These are phyloP conservation scores for Penicillium sp. DNA, from an alignment of 2,329 filamentous ascomycete genomes.

Conservation along the genomic window DNA sequence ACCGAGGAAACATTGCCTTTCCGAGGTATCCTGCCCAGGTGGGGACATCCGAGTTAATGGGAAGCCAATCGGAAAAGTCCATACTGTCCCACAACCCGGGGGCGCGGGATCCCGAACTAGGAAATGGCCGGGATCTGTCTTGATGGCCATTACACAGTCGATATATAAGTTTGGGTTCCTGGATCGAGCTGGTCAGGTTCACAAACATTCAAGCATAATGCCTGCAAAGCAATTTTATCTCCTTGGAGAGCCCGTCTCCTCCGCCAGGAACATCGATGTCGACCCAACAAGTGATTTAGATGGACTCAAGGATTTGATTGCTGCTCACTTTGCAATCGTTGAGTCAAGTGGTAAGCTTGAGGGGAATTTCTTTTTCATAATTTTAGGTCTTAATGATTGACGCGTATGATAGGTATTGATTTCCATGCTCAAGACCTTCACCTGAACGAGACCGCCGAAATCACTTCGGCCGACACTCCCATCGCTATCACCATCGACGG, in stretches of 20 bases:
- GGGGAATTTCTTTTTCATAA: not conserved
- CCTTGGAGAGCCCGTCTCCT: conserved; percentile 14
- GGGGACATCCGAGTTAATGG: not conserved
- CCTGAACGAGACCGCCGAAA: conserved; percentile 16
- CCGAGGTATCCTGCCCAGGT: not conserved
- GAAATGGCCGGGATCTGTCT: not conserved
- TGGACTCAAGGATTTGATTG: conserved; percentile 7
- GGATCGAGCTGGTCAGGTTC: not conserved
- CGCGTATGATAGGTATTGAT: conserved; percentile 15
- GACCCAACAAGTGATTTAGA: not conserved
- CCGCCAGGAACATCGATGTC: conserved; percentile 6
- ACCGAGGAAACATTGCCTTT: not conserved
- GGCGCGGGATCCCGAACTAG: not conserved
- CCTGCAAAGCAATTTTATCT: conserved; percentile 21
- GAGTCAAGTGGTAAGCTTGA: conserved; percentile 4
- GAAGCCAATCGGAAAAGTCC: not conserved
- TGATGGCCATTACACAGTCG: not conserved
- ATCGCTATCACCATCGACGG: conserved; percentile 14
- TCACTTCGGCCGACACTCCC: conserved; percentile 9
- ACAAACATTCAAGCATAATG: conserved; percentile 6
- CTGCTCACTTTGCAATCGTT: conserved; percentile 14
- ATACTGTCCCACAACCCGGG: not conserved
- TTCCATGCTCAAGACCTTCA: conserved; percentile 14
- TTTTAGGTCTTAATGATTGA: not conserved
- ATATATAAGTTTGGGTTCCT: conserved; percentile 1